Percentiles rank a stretch among this genome's conserved stretches.
These are phyloP conservation scores for Phoma sp. DNA, from an alignment of 2,329 filamentous ascomycete genomes.

Conservation along the genomic window DNA sequence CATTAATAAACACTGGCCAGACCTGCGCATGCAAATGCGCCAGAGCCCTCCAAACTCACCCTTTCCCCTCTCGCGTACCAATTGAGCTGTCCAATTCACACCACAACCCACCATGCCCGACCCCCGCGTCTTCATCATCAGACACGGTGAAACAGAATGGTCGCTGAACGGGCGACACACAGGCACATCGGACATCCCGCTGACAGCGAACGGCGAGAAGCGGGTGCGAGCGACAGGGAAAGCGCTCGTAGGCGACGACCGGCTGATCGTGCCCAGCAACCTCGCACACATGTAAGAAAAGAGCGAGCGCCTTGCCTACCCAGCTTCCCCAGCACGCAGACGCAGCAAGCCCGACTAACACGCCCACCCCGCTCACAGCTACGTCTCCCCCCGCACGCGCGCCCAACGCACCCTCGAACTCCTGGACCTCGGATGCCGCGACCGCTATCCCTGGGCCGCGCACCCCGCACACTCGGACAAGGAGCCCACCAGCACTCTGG, in stretches of 20 bases:
- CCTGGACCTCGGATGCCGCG: constrained; percentile 73
- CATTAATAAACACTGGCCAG: no score
- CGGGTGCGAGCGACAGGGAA: constrained; percentile 70
- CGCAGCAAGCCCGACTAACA: background rate
- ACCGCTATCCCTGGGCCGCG: constrained; percentile 71
- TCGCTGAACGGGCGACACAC: constrained; percentile 81
- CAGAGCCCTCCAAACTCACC: background rate
- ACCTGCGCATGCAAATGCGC: background rate
- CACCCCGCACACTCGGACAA: constrained; percentile 2
- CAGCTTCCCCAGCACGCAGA: background rate
- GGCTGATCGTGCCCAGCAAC: constrained; percentile 82
- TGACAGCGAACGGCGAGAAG: constrained; percentile 75
- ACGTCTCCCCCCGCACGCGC: constrained; percentile 83
- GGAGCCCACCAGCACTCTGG: constrained; percentile 7
- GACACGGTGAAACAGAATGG: constrained; percentile 96
- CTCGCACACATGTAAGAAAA: constrained; percentile 76
- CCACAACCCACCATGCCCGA: constrained; percentile 45
- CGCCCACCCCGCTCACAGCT: constrained; percentile 53
- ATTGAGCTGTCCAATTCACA: background rate
- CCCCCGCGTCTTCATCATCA: constrained; percentile 61
- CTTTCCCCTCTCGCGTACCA: background rate
- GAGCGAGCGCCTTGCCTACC: background rate
- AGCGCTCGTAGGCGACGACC: constrained; percentile 81
- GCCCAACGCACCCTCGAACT: constrained; percentile 91
- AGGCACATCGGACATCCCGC: constrained; percentile 80